Base-by-base conservation (phyloP, 2,329 filamentous ascomycete genomes). In the Fusarium devonianum region DNA sequence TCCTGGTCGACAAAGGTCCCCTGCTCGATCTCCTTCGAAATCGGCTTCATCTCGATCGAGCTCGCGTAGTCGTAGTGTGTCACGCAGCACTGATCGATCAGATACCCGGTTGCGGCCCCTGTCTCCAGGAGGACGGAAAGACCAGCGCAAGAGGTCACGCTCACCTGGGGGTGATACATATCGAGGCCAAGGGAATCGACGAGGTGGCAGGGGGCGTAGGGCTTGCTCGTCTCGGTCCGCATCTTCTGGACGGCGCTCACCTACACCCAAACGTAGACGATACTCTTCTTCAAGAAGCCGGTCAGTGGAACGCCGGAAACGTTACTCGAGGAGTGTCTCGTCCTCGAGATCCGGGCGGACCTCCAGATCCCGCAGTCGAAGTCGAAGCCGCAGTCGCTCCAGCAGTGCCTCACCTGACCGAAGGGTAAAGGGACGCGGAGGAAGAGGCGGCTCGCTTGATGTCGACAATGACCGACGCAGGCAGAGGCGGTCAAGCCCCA, bases 261-360 rank as follows among this genome's bases (percentile, higher is more conserved):
- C 76, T 5, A 66, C 71, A 4, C 70, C 73, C 2, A 84, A 84
- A 58, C 74, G 79, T 35, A 75, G 80, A 23, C 75, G 79, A 46
- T 77, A 78, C 46, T 79, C 79, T 4, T 67, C 70, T 11, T 80
- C 78, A 5, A 71, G 72, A 25, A 81, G 78, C 55, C 73, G 76
- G 14, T 81, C 80, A 50, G 73, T 60, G 49, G 71, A 56, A 44
- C 71, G 67, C 49, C 71, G 73, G 21, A 74, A 73, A 56, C 66
- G 70, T 16, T 60, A 66, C 18, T 69, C 69, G 4, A 67, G 66
- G 36, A 72, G 69, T 41, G 65, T 63, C 7, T 73, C 72, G 23
- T 73, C 73, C n/a, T 77, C 76, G 4, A 69, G 71, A 45, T 76
- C 75, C 6, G 69, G 72, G 40, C 73, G 71, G 33, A 66, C 67